Conservation (phyloP, 306 rosid species). For the Corylus americana region DNA sequence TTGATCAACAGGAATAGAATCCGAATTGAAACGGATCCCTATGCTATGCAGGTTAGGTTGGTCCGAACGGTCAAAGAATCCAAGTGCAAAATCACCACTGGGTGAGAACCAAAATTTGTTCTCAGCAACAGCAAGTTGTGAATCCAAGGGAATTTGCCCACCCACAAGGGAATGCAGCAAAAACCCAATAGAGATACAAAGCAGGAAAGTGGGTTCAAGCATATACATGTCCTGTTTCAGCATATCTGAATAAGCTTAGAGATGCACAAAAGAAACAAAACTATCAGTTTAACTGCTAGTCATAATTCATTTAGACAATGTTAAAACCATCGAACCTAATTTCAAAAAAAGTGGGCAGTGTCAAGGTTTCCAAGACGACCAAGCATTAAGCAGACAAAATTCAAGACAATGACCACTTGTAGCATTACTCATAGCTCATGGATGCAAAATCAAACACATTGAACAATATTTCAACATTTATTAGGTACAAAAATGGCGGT, state of each 20-base stretch:
- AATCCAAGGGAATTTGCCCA: slow-evolving; percentile 64
- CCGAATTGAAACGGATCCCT: slow-evolving; percentile 68
- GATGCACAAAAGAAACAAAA: slow-evolving; percentile 21
- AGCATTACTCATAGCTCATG: background rate
- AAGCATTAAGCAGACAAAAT: slow-evolving; percentile 15
- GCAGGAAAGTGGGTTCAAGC: slow-evolving; percentile 36
- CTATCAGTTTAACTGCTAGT: slow-evolving; percentile 10
- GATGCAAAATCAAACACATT: slow-evolving; percentile 5
- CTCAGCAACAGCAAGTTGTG: slow-evolving; percentile 54
- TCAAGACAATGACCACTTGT: slow-evolving; percentile 23
- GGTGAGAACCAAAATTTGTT: slow-evolving; percentile 63
- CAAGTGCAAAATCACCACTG: slow-evolving; percentile 71
- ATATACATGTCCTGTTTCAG: slow-evolving; percentile 40
- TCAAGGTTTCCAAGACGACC: slow-evolving; percentile 8
- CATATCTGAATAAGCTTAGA: slow-evolving; percentile 45
- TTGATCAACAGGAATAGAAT: slow-evolving; percentile 49
- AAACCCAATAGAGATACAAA: slow-evolving; percentile 41
- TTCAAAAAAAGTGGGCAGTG: background rate
- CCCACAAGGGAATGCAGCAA: slow-evolving; percentile 41
- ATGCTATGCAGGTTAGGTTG: slow-evolving; percentile 54
- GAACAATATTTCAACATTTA: slow-evolving; percentile 6
- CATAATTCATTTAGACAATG: slow-evolving; percentile 23
- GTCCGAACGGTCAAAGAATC: slow-evolving; percentile 56
- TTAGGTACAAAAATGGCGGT: background rate
- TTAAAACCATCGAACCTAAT: slow-evolving; percentile 6